Conservation (phyloP, 2,329 filamentous ascomycete genomes). For the Diplodia intermedia region DNA sequence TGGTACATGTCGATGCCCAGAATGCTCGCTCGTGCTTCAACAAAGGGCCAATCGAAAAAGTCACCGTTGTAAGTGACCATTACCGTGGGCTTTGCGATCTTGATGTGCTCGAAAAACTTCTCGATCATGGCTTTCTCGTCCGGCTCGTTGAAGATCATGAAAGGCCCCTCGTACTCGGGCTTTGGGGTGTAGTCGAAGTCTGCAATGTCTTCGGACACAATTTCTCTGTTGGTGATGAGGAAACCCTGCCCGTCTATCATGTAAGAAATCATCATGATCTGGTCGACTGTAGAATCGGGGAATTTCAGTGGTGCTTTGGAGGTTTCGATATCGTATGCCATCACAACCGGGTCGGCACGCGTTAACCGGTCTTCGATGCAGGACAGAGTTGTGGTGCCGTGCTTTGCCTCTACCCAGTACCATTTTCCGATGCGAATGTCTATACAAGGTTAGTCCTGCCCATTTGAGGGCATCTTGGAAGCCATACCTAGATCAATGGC, state of each 20-base stretch:
- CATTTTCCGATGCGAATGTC: slow-evolving; percentile 96
- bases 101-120: slow-evolving; percentile 93
- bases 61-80: slow-evolving; percentile 99
- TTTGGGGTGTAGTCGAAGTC: slow-evolving; percentile 99
- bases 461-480: background rate
- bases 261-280: slow-evolving; percentile 99
- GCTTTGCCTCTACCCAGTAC: slow-evolving; percentile 95
- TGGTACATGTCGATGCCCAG: slow-evolving; percentile 99
- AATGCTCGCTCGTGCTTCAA: slow-evolving; percentile 89
- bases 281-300: slow-evolving; percentile 90
- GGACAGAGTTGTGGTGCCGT: slow-evolving; percentile 81
- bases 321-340: slow-evolving; percentile 99
- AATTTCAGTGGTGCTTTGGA: slow-evolving; percentile 96
- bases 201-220: slow-evolving; percentile 94
- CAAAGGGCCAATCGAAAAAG: slow-evolving; percentile 99
- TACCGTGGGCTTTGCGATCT: slow-evolving; percentile 90
- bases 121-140: slow-evolving; percentile 89
- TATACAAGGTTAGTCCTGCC: slow-evolving; percentile 46
- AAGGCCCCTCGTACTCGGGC: slow-evolving; percentile 92
- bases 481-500: slow-evolving; percentile 85
- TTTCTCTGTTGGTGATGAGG: slow-evolving; percentile 95
- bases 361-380: slow-evolving; percentile 87
- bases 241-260: slow-evolving; percentile 99
- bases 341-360: slow-evolving; percentile 93
- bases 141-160: slow-evolving; percentile 98